Base-by-base conservation (phyloP, 768 basidiomycete species). In the Boletus tomentosulus region DNA sequence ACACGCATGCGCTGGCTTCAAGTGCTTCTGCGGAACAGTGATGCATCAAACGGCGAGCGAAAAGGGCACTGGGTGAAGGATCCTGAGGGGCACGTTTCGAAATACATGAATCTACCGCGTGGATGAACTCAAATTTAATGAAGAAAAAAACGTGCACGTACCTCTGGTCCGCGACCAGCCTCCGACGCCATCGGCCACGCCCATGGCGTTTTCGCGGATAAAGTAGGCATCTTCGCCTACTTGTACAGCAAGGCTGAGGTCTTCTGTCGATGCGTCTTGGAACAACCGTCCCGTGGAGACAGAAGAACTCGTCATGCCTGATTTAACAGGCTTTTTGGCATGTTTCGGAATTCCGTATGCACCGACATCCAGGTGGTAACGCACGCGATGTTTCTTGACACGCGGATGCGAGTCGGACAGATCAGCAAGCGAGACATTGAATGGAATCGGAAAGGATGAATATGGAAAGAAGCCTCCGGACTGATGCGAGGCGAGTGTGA, bases 211-310 rank as follows among this genome's bases (percentile, higher is more conserved):
- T 53, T 85, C 80, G 6, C 82, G 74, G 6, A 91, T 72, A 57
- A 92, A 92, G 64, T 93, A 96, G 5, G 93, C 90, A 64, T 98
- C 94, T 68, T 98, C 94, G 38, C 94, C 94, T 11, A 97, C 85
- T 64, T 91, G 87, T 0, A 87, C 84, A 0, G 89, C 78, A 12
- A 87, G 76, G 34, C 67, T 67, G 42, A 76, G 71, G 6, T 67
- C 69, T 25, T 73, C 68, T 3, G 66, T 42, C 11, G 72, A 67
- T 12, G 43, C 47, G 16, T 73, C 57, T 55, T 62, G 66, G 50
- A 50, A 71, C 41, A 55, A 69, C 61, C 54, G 72, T 59, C 55
- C 66, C 35, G 59, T 49, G 42, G 37, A 49, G 35, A 50, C 58
- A 44, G 57, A 30, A 4, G 59, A 2, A 45, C 51, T 50, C 45